Base-by-base conservation (phyloP, 805 yeast species). In the Lachancea fermentati region DNA sequence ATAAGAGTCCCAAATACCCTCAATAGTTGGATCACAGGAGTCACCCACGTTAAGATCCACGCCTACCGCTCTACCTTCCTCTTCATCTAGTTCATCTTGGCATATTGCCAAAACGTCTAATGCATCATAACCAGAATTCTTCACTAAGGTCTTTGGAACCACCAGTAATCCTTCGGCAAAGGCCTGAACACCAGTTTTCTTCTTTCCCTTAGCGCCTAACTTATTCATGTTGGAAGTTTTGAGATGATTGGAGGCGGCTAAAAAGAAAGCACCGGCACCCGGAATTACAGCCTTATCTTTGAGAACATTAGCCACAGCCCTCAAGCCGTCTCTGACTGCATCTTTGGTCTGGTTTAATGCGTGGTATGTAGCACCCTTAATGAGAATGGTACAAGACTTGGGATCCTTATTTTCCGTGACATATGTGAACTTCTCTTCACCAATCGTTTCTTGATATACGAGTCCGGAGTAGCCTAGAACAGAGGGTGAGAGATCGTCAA, bases 341-440 rank as follows among this genome's bases (percentile, higher is more conserved):
- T 93, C 98, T 61, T 89, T 87, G 25, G 95, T 85, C 68, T 93
- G 98, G 55, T 78, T 84, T 52, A 93, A 75, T 31, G 86, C 78
- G 64, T 91, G 93, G 50, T 79, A 78, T 44, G 94, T 91, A 37
- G 96, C 89, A 17, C 97, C 98, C 66, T 87, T 86, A 60, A 93
- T 89, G 46, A 93, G 73, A 44, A 93, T 85, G 8, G 96, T 86
- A 51, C 88, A 93, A 4, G 95, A 78, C 64, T 85, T 85, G 45
- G 97, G 97, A 57, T 87, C 84, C 61, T 75, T 78, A 55, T 79
- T 80, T 57, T 91, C 95, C 41, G 96, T 94, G 38, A 93, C 85
- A 66, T 84, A 93, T 14, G 99, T 93, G 70, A 84, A 93, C 67
- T 93, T 93, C 59, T 94, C 99, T 68, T 93, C 99, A 37, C 97